Evolutionary conservation across 1,284 basidiomycete species (phyloP), one percentile per base, ranked within the genome.

Genomic region (Quambalaria eucalypti): DNA sequence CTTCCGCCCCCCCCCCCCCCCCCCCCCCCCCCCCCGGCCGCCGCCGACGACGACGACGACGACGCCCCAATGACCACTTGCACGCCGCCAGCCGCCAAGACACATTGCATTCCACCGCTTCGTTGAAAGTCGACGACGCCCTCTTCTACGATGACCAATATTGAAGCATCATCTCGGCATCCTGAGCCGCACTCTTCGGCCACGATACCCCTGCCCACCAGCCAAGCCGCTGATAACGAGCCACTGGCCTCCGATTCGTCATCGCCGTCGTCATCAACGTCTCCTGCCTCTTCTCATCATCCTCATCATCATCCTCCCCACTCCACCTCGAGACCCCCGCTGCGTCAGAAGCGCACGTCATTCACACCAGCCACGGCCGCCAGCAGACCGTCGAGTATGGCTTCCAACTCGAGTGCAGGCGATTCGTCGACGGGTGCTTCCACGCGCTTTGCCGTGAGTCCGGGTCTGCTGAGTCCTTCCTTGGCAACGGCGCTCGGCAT

Each of bases 401-500:
- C 60, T 10, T 63, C 61, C 55, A 65, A 56, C 25, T 65, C 64
- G 4, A 51, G 56, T 4, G 50, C 28, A 63, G 59, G n/a, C 29
- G 23, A 28, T 19, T 31, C 9, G 31, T 47, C 40, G 54, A 59
- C 9, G 56, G 55, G 30, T 51, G 57, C n/a, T 58, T 56, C 19
- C 65, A 66, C 39, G 56, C 31, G 42, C 19, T 46, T 64, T 40
- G 59, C 56, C 42, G 53, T 57, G 2, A 62, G 56, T 36, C 58
- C 66, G 23, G 57, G 59, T 28, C 42, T 69, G 10, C 59, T 65
- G 52, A 61, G 62, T 23, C 65, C 68, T 19, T 57, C 62, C 12
- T 57, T 69, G 1, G 68, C 65, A 33, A 66, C 64, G 3, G 66
- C 65, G 1, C 55, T 69, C 16, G 68, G 66, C 12, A 65, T 68